Evolutionary conservation across 2,329 filamentous ascomycete genomes (phyloP), one percentile per base, ranked within the genome.

Genomic region (Sclerotinia subarctica): DNA sequence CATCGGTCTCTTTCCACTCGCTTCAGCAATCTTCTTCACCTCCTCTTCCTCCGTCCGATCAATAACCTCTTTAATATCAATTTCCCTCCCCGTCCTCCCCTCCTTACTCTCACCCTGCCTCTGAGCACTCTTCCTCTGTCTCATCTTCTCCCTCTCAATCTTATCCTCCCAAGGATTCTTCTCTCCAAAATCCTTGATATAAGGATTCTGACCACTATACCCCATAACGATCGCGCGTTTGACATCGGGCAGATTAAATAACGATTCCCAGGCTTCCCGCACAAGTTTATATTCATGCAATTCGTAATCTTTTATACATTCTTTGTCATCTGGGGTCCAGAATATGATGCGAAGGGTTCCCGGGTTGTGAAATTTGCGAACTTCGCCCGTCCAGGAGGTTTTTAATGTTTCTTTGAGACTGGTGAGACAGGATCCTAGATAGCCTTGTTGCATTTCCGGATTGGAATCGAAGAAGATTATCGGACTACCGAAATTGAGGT

Each of bases 401-500:
- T 70, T 69, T 15, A 75, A 69, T 0, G 64, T 68, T 29, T 68
- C 66, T 60, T 73, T 73, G 29, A 76, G 47, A 5, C 66, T 60
- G 6, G 72, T 71, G 65, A 69, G 72, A 63, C 72, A 75, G 21
- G 73, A 74, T 58, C 68, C 72, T 38, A 73, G 38, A 59, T 73
- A 74, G 24, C 67, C 60, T 53, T 74, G 72, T 67, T 75, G 73
- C 63, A 75, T 69, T 60, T 75, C 72, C 3, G 74, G 74, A 42
- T 74, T 71, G 13, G 73, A 74, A 57, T 76, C 74, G 51, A 75
- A 72, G 67, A 76, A 74, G 24, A 75, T 74, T 42, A 68, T 71
- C 4, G 73, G 73, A 0, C 56, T 60, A 51, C 73, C 73, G 63
- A 72, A 68, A 56, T 72, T 62, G 52, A 69, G 38, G 35, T 69